These are phyloP conservation scores for Volvox carteri DNA, from an alignment of 163 green algal genomes.

Conservation along the genomic window DNA sequence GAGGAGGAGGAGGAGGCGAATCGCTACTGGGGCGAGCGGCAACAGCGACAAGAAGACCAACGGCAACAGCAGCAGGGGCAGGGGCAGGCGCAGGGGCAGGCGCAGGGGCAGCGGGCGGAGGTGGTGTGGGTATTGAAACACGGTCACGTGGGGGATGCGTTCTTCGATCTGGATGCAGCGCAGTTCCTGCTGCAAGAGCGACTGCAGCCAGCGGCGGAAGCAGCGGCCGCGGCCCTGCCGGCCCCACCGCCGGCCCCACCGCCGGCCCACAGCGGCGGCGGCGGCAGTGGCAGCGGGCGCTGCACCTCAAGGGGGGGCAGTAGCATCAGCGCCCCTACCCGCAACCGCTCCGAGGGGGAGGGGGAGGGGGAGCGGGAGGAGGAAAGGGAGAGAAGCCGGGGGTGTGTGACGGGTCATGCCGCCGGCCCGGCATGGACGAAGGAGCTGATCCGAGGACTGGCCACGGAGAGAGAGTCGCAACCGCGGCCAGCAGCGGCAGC, in stretches of 20 bases:
- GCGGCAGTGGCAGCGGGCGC: too few relatives aligned
- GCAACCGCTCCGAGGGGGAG: too few relatives aligned
- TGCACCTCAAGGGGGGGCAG: too few relatives aligned
- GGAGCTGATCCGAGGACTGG: conserved; percentile 33
- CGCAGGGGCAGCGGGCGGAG: conserved; percentile 58
- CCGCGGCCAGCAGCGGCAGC: neutral
- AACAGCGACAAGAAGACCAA: too few relatives aligned
- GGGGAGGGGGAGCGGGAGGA: neutral
- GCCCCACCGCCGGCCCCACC: neutral
- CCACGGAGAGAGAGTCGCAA: too few relatives aligned
- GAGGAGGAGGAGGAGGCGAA: too few relatives aligned
- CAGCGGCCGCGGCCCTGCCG: neutral
- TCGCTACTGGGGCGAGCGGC: too few relatives aligned
- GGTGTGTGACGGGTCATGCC: conserved; percentile 18
- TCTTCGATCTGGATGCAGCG: conserved; percentile 90
- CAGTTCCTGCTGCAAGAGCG: conserved; percentile 77
- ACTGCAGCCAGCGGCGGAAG: neutral
- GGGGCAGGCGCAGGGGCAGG: neutral
- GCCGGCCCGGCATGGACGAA: conserved; percentile 53
- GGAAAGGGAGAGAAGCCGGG: neutral
- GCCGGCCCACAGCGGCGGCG: too few relatives aligned
- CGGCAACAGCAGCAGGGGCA: neutral
- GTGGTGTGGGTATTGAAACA: conserved; percentile 89
- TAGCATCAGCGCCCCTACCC: neutral
- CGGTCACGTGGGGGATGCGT: conserved; percentile 89